Evolutionary conservation across 2,329 filamentous ascomycete species (phyloP).

Genomic region (Oidium heveae): DNA sequence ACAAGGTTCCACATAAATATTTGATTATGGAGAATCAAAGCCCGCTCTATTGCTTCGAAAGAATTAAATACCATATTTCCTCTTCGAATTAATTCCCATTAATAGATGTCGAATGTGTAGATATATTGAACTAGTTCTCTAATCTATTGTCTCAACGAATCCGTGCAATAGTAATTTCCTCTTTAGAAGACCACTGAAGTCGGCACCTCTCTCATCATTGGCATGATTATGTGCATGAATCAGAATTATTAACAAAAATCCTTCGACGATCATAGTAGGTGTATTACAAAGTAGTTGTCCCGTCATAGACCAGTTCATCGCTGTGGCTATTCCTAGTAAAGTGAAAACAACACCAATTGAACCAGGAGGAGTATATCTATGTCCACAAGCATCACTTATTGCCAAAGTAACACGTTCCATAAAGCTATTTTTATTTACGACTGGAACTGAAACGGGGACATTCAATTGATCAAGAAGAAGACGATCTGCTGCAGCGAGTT

Average conservation of each 20-base stretch:
- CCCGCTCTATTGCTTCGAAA: no score
- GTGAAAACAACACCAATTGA: conserved; percentile 1
- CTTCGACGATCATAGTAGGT: conserved; percentile 4
- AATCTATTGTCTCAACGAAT: no score
- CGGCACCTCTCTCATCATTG: conserved; percentile 1
- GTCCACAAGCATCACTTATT: neutral
- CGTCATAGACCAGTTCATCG: conserved; percentile 2
- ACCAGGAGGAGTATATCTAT: neutral
- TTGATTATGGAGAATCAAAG: no score
- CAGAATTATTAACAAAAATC: conserved; percentile 2
- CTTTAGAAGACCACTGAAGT: conserved; percentile 1
- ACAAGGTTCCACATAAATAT: no score
- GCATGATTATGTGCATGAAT: conserved; percentile 3
- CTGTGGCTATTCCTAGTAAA: conserved; percentile 1
- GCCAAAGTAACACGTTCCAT: neutral
- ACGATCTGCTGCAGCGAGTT: conserved; percentile 7
- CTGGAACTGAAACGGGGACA: neutral
- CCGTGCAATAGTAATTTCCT: neutral
- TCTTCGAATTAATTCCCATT: no score
- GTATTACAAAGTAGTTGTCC: conserved; percentile 3
- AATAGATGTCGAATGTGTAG: no score
- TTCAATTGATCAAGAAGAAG: conserved; percentile 5
- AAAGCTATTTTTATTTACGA: neutral
- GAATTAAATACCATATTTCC: no score
- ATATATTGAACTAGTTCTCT: no score